Conservation (phyloP, 2,329 filamentous ascomycete species). For the Cordyceps militaris region DNA sequence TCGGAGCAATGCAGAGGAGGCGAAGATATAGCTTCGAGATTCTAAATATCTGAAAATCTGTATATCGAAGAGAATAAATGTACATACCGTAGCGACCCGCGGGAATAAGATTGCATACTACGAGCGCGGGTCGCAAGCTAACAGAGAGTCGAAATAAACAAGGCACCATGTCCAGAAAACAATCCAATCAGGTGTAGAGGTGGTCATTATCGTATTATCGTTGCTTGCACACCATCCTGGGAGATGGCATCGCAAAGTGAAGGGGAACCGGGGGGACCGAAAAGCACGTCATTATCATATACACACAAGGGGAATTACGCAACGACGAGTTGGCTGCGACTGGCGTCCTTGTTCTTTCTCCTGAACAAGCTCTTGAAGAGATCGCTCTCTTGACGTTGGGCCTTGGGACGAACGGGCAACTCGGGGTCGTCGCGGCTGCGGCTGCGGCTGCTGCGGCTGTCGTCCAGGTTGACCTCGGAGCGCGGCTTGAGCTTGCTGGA, state of each 20-base stretch:
- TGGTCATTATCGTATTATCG: constrained; percentile 6
- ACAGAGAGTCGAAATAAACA: background rate
- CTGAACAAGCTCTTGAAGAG: constrained; percentile 55
- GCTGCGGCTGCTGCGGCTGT: constrained; percentile 22
- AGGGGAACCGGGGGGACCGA: background rate
- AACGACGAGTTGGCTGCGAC: constrained; percentile 25
- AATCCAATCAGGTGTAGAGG: background rate
- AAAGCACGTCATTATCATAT: constrained; percentile 6
- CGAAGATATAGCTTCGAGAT: background rate
- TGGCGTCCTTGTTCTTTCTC: constrained; percentile 43
- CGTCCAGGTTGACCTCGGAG: constrained; percentile 28
- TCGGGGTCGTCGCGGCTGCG: constrained; percentile 31
- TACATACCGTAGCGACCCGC: background rate
- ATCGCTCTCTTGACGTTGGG: constrained; percentile 38
- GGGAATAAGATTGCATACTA: background rate
- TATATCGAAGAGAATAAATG: background rate
- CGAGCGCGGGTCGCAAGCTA: background rate
- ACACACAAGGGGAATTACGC: constrained; percentile 17
- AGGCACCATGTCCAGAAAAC: background rate
- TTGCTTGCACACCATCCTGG: background rate
- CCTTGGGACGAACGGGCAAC: constrained; percentile 40
- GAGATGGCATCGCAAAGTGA: background rate
- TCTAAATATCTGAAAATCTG: background rate
- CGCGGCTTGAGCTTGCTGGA: constrained; percentile 27
- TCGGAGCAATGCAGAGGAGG: too few species aligned